A percentile compares a stretch with the other conserved stretches of the same genome.
These are phyloP conservation scores for Brasilioporus rufonigricans DNA, from an alignment of 768 basidiomycete species.

Conservation along the genomic window DNA sequence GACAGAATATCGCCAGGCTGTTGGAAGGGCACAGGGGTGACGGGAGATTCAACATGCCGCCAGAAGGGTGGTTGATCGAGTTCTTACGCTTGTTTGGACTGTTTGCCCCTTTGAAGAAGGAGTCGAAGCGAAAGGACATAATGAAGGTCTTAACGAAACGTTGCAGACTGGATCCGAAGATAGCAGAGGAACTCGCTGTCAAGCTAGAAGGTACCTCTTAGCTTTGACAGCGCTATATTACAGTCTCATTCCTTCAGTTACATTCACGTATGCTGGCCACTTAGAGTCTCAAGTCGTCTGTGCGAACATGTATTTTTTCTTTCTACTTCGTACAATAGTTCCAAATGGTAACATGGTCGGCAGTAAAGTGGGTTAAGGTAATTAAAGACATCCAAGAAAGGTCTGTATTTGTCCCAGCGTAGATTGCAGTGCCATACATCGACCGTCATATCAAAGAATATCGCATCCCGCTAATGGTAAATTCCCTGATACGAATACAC, in stretches of 20 bases:
- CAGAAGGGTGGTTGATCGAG: conserved; percentile 24
- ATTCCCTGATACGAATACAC: background rate
- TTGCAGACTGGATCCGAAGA: conserved; percentile 21
- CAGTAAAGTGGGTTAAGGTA: background rate
- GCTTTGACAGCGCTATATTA: background rate
- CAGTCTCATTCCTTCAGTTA: background rate
- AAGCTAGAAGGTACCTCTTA: conserved; percentile 11
- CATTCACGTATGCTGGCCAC: background rate
- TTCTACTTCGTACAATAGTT: background rate
- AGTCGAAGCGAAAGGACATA: conserved; percentile 23
- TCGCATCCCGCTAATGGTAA: no score
- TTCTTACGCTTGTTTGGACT: conserved; percentile 26
- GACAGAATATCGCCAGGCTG: conserved; percentile 13
- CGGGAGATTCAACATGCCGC: conserved; percentile 26
- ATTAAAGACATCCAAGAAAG: background rate
- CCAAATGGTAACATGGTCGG: background rate
- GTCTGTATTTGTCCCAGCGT: no score
- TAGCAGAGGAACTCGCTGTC: conserved; percentile 21
- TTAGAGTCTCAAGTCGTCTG: conserved; percentile 1
- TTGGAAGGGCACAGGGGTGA: conserved; percentile 11
- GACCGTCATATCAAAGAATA: no score
- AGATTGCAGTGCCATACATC: no score
- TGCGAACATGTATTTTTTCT: conserved; percentile 6
- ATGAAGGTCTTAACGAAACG: conserved; percentile 29
- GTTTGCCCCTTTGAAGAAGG: conserved; percentile 23